Conservation (phyloP, 805 yeast genomes). For the Pichia exigua region DNA sequence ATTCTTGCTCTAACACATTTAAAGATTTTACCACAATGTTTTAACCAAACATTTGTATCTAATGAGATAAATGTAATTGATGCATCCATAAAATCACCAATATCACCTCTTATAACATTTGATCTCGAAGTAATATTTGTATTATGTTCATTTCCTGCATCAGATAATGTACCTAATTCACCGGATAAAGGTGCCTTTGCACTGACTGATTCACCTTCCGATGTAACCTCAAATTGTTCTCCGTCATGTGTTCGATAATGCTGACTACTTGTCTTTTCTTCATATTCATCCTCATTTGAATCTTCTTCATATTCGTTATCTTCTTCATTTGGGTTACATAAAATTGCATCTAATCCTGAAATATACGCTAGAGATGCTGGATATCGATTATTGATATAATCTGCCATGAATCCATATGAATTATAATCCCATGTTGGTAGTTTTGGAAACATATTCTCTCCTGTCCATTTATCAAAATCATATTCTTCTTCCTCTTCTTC, state of each 20-base stretch:
- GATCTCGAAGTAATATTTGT: not conserved
- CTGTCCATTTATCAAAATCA: constrained; percentile 14
- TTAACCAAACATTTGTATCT: constrained; percentile 76
- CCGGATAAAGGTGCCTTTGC: constrained; percentile 3
- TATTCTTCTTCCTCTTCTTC: not conserved
- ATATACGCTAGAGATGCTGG: constrained; percentile 12
- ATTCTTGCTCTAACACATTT: constrained; percentile 57
- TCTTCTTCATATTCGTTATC: constrained; percentile 26
- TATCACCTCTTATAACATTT: constrained; percentile 33
- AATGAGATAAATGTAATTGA: constrained; percentile 50
- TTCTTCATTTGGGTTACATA: constrained; percentile 24
- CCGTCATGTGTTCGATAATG: constrained; percentile 8
- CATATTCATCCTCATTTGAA: constrained; percentile 11
- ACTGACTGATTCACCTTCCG: constrained; percentile 6
- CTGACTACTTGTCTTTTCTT: constrained; percentile 10
- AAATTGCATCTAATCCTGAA: constrained; percentile 5
- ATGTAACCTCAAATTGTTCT: constrained; percentile 1
- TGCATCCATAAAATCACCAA: constrained; percentile 52
- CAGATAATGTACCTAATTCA: not conserved
- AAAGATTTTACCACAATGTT: constrained; percentile 69
- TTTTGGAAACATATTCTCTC: constrained; percentile 12
- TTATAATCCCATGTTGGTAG: constrained; percentile 26
- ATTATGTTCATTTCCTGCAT: constrained; percentile 8
- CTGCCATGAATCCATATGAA: constrained; percentile 28
- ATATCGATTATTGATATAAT: constrained; percentile 21